Evolutionary conservation across 1,284 basidiomycete species (phyloP).

Genomic region (Tylopilus sp.): DNA sequence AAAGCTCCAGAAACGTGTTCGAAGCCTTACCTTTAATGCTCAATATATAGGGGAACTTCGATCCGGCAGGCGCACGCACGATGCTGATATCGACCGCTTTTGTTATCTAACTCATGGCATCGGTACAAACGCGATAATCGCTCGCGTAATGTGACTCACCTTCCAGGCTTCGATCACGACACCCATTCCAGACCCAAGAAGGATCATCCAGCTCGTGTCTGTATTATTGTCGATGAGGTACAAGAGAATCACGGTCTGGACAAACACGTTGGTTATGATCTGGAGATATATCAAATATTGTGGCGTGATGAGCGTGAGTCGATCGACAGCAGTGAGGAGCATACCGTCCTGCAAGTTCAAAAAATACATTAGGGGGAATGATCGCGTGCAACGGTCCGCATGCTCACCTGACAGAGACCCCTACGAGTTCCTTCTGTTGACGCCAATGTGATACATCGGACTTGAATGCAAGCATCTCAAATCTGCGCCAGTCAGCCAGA

Average conservation of each 20-base stretch:
- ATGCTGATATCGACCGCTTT: constrained; percentile 90
- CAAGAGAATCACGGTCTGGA: constrained; percentile 89
- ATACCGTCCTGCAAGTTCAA: constrained; percentile 54
- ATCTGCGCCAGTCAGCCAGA: constrained; percentile 56
- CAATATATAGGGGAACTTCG: constrained; percentile 82
- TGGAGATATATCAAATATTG: constrained; percentile 42
- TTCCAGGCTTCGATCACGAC: constrained; percentile 97
- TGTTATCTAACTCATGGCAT: constrained; percentile 65
- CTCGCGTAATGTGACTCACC: constrained; percentile 53
- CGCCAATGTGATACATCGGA: constrained; percentile 96
- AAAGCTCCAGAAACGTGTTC: constrained; percentile 25
- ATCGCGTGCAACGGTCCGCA: constrained; percentile 14
- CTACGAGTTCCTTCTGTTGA: constrained; percentile 88
- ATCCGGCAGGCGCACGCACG: constrained; percentile 66
- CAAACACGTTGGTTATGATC: constrained; percentile 95
- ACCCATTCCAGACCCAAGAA: constrained; percentile 90
- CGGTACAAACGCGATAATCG: constrained; percentile 24
- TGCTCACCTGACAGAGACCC: constrained; percentile 81
- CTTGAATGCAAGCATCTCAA: constrained; percentile 96
- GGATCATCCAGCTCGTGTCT: constrained; percentile 97
- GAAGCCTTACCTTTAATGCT: constrained; percentile 76
- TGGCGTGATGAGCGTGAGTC: constrained; percentile 16
- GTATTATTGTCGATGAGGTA: constrained; percentile 97
- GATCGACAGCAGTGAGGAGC: constrained; percentile 22
- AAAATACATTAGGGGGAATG: constrained; percentile 20